Evolutionary conservation across 768 basidiomycete genomes (phyloP).

Genomic region (Crassisporium funariophilum): DNA sequence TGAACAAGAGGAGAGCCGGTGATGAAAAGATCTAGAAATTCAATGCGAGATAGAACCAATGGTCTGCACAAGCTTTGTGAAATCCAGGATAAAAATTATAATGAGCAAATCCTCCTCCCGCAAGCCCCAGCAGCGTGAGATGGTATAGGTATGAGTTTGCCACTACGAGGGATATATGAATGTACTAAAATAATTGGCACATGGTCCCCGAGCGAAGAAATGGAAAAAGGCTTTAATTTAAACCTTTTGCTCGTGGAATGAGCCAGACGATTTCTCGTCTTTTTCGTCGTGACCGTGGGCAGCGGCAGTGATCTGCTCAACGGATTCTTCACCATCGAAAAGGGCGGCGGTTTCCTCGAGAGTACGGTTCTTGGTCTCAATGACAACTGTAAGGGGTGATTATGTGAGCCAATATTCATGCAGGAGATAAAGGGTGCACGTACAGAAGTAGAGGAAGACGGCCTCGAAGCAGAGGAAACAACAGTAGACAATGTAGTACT

Average conservation of each 20-base stretch:
- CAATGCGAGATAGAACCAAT: neutral
- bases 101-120: neutral
- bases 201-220: neutral
- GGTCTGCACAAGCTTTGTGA: neutral
- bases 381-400: constrained; percentile 36
- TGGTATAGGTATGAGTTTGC: neutral
- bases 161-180: neutral
- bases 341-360: constrained; percentile 83
- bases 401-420: constrained; percentile 5
- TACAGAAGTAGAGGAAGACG: constrained; percentile 64
- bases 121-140: too few relatives aligned
- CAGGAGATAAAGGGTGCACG: constrained; percentile 10
- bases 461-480: constrained; percentile 70
- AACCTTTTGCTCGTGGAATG: constrained; percentile 30
- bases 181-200: too few relatives aligned
- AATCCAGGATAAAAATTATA: neutral
- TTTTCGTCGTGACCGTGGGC: constrained; percentile 25
- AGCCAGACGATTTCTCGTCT: constrained; percentile 39
- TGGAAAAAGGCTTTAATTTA: constrained; percentile 13
- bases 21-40: too few relatives aligned
- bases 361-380: constrained; percentile 73
- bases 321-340: constrained; percentile 70
- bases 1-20: neutral
- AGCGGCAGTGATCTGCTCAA: constrained; percentile 36
- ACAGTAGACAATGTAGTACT: constrained; percentile 80